Conservation (phyloP, 108 stramenopile species). For the Skeletonema grethae region DNA sequence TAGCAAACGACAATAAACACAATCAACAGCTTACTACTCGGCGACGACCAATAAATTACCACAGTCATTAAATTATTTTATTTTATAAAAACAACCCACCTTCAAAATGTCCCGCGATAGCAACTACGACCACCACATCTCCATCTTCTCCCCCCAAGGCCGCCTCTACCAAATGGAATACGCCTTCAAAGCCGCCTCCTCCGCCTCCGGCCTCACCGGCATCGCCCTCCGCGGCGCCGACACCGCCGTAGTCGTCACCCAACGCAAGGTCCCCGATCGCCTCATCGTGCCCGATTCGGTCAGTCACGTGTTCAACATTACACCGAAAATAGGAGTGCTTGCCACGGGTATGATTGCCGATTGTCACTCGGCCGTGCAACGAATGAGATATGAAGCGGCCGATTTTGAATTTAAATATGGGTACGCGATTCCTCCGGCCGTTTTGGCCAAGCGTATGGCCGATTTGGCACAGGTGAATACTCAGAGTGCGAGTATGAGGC, state of each 20-base stretch:
- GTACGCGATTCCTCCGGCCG: slow-evolving; percentile 88
- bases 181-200: slow-evolving; percentile 96
- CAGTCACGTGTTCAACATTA: slow-evolving; percentile 88
- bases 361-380: slow-evolving; percentile 82
- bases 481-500: slow-evolving; percentile 92
- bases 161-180: slow-evolving; percentile 99
- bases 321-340: slow-evolving; percentile 88
- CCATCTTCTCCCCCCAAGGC: slow-evolving; percentile 99
- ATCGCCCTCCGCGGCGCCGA: slow-evolving; percentile 94
- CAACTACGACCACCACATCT: slow-evolving; percentile 96
- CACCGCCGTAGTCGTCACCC: slow-evolving; percentile 91
- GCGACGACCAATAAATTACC: not conserved
- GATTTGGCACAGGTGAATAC: slow-evolving; percentile 99
- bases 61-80: not conserved
- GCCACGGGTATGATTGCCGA: slow-evolving; percentile 95
- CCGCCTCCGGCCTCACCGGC: slow-evolving; percentile 90
- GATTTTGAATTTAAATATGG: slow-evolving; percentile 97
- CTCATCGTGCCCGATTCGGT: slow-evolving; percentile 91
- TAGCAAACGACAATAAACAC: not conserved
- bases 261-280: slow-evolving; percentile 97
- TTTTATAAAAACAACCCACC: not conserved
- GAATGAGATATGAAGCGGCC: slow-evolving; percentile 94
- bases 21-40: not conserved
- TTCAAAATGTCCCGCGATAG: slow-evolving; percentile 52
- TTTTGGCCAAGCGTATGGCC: slow-evolving; percentile 94